Conservation (phyloP, 768 basidiomycete genomes). For the Kwoniella sp. region DNA sequence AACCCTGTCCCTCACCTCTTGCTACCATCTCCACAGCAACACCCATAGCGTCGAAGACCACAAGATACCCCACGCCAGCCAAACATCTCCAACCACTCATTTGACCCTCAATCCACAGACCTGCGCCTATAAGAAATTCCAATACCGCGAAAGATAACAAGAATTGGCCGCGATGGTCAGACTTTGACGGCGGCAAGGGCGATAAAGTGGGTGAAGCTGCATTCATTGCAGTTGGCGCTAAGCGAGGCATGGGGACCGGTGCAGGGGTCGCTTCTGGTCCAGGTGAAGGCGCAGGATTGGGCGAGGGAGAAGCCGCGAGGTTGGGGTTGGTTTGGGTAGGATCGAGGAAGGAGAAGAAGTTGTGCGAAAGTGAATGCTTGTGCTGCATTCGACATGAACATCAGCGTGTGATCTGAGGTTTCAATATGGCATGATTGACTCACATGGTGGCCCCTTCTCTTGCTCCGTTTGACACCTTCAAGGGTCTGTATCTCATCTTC, state of each 20-base stretch:
- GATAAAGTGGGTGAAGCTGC: conserved; percentile 29
- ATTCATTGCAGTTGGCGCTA: conserved; percentile 26
- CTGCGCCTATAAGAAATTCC: conserved; percentile 58
- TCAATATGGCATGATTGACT: conserved; percentile 14
- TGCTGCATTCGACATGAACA: too few species aligned
- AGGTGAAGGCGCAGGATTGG: conserved; percentile 15
- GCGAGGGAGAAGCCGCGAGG: conserved; percentile 24
- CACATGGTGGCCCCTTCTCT: conserved; percentile 55
- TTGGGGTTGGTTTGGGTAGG: conserved; percentile 59
- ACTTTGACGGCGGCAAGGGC: conserved; percentile 23
- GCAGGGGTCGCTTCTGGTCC: conserved; percentile 37
- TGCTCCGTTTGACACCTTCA: conserved; percentile 39
- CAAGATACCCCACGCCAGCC: conserved; percentile 93
- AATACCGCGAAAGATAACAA: conserved; percentile 44
- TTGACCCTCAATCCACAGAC: conserved; percentile 86
- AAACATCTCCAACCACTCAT: conserved; percentile 79
- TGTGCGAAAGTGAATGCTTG: conserved; percentile 90
- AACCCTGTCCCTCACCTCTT: conserved; percentile 44
- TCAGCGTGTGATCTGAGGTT: too few species aligned
- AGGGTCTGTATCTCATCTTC: conserved; percentile 22
- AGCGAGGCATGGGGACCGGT: conserved; percentile 45
- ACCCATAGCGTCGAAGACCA: conserved; percentile 91
- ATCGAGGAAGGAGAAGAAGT: conserved; percentile 93
- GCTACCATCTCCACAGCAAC: conserved; percentile 61
- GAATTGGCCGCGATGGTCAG: conserved; percentile 35